Conservation (phyloP, 2,329 filamentous ascomycete species). For the Diaporthe ampelina region DNA sequence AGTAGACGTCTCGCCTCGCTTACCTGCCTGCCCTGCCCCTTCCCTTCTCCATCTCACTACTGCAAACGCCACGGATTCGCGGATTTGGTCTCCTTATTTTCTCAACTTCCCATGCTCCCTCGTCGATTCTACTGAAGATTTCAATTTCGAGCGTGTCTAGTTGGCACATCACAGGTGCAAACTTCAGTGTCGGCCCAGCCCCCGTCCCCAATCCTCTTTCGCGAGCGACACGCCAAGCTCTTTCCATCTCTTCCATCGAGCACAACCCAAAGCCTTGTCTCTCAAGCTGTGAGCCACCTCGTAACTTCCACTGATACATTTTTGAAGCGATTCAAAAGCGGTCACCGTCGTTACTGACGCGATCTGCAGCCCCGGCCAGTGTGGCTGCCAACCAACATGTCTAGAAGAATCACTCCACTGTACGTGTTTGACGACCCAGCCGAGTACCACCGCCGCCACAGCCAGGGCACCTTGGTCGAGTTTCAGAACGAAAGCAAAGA, state of each 20-base stretch:
- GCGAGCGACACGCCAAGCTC: background rate
- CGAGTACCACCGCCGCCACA: conserved; percentile 40
- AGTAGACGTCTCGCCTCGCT: background rate
- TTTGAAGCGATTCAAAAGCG: background rate
- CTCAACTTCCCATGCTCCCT: background rate
- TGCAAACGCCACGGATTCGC: background rate
- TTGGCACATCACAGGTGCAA: background rate
- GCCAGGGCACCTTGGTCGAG: conserved; percentile 34
- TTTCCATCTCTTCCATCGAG: background rate
- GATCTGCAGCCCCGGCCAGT: background rate
- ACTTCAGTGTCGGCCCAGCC: background rate
- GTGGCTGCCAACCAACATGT: conserved; percentile 13
- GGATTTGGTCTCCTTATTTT: background rate
- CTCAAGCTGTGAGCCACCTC: background rate
- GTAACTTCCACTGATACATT: background rate
- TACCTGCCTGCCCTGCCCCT: background rate
- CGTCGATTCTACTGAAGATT: background rate
- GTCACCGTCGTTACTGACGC: background rate
- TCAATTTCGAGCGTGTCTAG: background rate
- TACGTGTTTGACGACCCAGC: conserved; percentile 37
- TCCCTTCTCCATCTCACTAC: background rate
- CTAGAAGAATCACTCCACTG: conserved; percentile 10
- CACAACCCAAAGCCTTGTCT: background rate
- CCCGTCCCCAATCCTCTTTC: too few species aligned
- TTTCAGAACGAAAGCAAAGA: conserved; percentile 37